phyloP scores from a whole-genome alignment of 2,329 filamentous ascomycete genomes.

The Rhytidhysteron rufulum region DNA sequence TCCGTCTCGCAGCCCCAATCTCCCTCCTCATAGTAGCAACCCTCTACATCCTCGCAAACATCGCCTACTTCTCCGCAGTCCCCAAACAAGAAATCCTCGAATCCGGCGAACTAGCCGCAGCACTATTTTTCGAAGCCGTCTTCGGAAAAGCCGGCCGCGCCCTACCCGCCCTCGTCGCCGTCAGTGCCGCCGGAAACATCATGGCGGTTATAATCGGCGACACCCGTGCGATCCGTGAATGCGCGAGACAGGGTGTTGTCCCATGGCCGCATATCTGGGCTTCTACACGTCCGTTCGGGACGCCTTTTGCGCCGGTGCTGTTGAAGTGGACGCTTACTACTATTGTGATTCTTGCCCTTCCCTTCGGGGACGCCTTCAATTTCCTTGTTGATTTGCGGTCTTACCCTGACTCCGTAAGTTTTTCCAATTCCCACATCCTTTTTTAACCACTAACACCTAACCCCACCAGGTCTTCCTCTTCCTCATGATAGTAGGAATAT shows the following conservation, averaged over 20 bases:
- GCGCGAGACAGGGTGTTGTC: slow-evolving; percentile 23
- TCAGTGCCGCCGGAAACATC: slow-evolving; percentile 25
- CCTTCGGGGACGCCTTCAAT: slow-evolving; percentile 62
- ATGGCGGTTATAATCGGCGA: slow-evolving; percentile 27
- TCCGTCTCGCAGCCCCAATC: slow-evolving; percentile 46
- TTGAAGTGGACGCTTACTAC: slow-evolving; percentile 23
- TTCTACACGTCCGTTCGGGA: slow-evolving; percentile 60
- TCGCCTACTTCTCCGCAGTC: slow-evolving; percentile 24
- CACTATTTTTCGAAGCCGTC: slow-evolving; percentile 57
- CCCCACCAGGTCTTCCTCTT: slow-evolving; percentile 23
- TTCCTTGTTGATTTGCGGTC: too few relatives aligned
- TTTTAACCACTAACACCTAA: too few relatives aligned
- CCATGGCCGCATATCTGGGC: slow-evolving; percentile 53
- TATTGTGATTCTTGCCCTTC: slow-evolving; percentile 39
- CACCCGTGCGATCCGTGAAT: slow-evolving; percentile 25
- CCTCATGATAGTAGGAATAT: slow-evolving; percentile 23
- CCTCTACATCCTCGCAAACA: slow-evolving; percentile 22
- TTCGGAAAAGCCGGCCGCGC: slow-evolving; percentile 53
- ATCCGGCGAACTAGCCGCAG: slow-evolving; percentile 54
- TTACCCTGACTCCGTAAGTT: slow-evolving; percentile 44
- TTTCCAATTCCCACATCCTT: too few relatives aligned
- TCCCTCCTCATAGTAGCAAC: slow-evolving; percentile 50
- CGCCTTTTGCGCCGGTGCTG: slow-evolving; percentile 56
- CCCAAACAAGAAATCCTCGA: slow-evolving; percentile 47
- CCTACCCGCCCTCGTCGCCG: slow-evolving; percentile 45